phyloP scores from a whole-genome alignment of 2,329 filamentous ascomycete species.

The Raffaelea ambrosiae region DNA sequence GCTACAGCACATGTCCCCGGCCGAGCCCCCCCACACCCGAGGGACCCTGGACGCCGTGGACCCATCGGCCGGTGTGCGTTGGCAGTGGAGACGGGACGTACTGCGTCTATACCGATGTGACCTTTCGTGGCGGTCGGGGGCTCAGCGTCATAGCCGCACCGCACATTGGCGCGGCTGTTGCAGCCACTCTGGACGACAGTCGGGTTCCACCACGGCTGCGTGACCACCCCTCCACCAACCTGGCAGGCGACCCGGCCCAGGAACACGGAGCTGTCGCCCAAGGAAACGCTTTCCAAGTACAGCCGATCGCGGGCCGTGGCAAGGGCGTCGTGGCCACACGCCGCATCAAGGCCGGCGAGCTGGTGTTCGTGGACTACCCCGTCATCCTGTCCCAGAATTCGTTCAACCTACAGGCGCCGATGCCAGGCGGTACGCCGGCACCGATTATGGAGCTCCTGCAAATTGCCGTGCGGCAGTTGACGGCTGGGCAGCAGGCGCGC shows the following conservation, averaged over 20 bases:
- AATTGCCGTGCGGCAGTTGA: constrained; percentile 11
- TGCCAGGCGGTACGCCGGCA: background rate
- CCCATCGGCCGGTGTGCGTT: background rate
- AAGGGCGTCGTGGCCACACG: constrained; percentile 14
- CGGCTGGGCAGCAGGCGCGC: constrained; percentile 4
- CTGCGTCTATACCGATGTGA: constrained; percentile 15
- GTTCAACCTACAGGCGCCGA: constrained; percentile 8
- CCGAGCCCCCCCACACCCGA: no score
- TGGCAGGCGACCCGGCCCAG: background rate
- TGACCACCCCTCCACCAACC: constrained; percentile 6
- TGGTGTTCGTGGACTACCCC: constrained; percentile 15
- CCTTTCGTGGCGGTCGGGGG: constrained; percentile 14
- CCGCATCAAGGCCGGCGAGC: constrained; percentile 9
- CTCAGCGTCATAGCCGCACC: constrained; percentile 16
- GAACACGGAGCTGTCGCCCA: background rate
- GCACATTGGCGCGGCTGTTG: constrained; percentile 13
- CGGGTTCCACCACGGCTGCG: constrained; percentile 3
- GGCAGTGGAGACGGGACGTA: constrained; percentile 4
- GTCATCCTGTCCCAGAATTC: constrained; percentile 13
- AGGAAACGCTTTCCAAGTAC: constrained; percentile 7
- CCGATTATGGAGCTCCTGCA: constrained; percentile 12
- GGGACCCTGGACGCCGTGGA: no score
- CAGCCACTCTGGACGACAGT: constrained; percentile 13
- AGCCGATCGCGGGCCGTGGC: constrained; percentile 21
- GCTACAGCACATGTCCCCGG: constrained; percentile 1